phyloP scores from a whole-genome alignment of 2,329 filamentous ascomycete genomes.

The Aspergillus calidoustus region DNA sequence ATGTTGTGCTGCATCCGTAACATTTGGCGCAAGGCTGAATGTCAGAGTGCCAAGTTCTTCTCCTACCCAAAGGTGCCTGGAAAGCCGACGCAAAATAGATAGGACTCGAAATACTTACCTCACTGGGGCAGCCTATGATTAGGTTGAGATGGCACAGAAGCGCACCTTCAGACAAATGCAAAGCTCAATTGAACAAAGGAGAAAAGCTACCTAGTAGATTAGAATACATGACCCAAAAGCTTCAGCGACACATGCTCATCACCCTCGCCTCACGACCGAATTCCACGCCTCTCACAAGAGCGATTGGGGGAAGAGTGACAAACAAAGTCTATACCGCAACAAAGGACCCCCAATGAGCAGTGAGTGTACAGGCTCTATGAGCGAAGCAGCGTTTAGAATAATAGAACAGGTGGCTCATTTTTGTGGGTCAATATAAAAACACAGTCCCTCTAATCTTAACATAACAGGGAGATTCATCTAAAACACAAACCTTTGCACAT shows the following conservation, averaged over 20 bases:
- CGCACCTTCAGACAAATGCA: constrained; percentile 1
- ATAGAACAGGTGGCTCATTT: constrained; percentile 37
- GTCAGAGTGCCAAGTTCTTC: background rate
- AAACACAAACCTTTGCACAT: constrained; percentile 30
- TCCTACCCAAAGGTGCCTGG: background rate
- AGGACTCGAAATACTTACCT: background rate
- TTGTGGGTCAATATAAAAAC: constrained; percentile 45
- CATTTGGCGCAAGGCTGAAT: background rate
- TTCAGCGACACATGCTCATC: constrained; percentile 10
- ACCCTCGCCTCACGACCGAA: constrained; percentile 6
- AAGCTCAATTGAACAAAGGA: constrained; percentile 16
- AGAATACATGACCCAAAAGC: constrained; percentile 18
- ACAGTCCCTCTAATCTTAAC: constrained; percentile 44
- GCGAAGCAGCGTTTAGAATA: constrained; percentile 19
- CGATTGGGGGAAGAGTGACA: constrained; percentile 14
- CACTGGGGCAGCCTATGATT: background rate
- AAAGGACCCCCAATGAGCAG: constrained; percentile 17
- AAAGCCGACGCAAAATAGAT: background rate
- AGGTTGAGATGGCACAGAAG: background rate
- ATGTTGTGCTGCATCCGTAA: background rate
- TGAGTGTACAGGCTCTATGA: constrained; percentile 26
- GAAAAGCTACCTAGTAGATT: constrained; percentile 10
- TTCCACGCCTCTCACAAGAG: constrained; percentile 11
- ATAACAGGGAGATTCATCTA: constrained; percentile 40
- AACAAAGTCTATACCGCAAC: constrained; percentile 29